These are phyloP conservation scores for Fraxinus sp. DNA, from an alignment of 305 asterid species.

Conservation along the genomic window DNA sequence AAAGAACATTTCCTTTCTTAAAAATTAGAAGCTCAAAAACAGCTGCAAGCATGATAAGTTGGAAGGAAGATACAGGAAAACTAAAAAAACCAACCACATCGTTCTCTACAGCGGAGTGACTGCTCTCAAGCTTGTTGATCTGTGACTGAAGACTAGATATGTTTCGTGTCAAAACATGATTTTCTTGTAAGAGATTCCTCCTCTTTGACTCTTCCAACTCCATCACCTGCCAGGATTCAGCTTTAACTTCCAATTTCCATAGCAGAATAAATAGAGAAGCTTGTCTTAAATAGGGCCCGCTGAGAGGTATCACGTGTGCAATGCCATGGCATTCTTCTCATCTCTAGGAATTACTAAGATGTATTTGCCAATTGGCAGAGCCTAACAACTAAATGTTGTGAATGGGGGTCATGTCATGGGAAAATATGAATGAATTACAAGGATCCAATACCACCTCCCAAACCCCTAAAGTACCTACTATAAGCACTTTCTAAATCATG, in stretches of 20 bases:
- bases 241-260: slow-evolving; percentile 39
- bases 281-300: slow-evolving; percentile 10
- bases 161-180: slow-evolving; percentile 39
- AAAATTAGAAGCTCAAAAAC: slow-evolving; percentile 11
- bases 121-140: slow-evolving; percentile 48
- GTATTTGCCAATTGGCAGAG: background rate
- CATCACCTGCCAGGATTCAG: slow-evolving; percentile 62
- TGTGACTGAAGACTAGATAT: slow-evolving; percentile 50
- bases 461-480: background rate
- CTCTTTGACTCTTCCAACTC: slow-evolving; percentile 54
- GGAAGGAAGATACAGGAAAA: slow-evolving; percentile 8
- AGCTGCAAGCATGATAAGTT: slow-evolving; percentile 1
- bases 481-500: background rate
- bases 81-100: slow-evolving; percentile 36
- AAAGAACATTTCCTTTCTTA: slow-evolving; percentile 1
- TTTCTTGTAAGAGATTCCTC: slow-evolving; percentile 53
- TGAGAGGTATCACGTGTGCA: slow-evolving; percentile 1
- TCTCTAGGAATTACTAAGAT: slow-evolving; percentile 3
- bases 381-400: background rate
- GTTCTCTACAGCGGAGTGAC: slow-evolving; percentile 34
- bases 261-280: slow-evolving; percentile 40
- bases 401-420: background rate
- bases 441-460: background rate
- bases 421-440: background rate
- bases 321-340: slow-evolving; percentile 13